Conservation (phyloP, 1,284 basidiomycete genomes). For the Amylostereum areolatum region DNA sequence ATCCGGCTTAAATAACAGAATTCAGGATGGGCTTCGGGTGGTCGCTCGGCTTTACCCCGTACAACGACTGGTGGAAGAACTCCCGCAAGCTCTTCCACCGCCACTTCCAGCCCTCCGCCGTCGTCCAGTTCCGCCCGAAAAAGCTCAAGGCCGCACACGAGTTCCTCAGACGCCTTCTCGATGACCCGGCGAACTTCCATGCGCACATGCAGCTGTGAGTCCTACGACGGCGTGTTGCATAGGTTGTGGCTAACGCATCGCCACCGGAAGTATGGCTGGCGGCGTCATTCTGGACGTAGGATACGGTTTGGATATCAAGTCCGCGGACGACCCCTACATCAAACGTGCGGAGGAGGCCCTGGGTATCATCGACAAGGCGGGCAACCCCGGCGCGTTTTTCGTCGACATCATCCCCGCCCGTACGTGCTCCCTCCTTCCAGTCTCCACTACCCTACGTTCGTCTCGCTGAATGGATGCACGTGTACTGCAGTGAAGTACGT, state of each 20-base stretch:
- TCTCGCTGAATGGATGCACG: neutral
- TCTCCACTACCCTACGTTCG: neutral
- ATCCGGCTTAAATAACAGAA: neutral
- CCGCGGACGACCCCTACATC: conserved; percentile 15
- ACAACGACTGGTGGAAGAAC: conserved; percentile 15
- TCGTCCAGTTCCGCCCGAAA: conserved; percentile 14
- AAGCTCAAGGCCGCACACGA: conserved; percentile 12
- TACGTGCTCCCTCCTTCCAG: conserved; percentile 4
- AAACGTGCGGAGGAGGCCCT: conserved; percentile 14
- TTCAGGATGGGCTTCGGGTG: conserved; percentile 15
- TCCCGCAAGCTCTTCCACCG: conserved; percentile 14
- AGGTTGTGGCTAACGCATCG: neutral
- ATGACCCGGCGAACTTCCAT: conserved; percentile 12
- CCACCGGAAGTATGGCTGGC: conserved; percentile 11
- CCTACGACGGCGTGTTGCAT: neutral
- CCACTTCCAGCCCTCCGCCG: conserved; percentile 13
- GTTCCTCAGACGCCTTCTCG: conserved; percentile 13
- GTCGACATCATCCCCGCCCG: conserved; percentile 19
- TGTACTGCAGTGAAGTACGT: conserved; percentile 17
- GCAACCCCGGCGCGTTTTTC: conserved; percentile 13
- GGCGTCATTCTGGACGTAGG: conserved; percentile 14
- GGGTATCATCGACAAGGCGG: conserved; percentile 13
- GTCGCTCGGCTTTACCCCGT: conserved; percentile 16
- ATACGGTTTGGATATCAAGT: conserved; percentile 14
- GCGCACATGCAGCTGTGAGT: conserved; percentile 15